Percentiles rank a stretch among this genome's conserved stretches.
These are phyloP conservation scores for Talinum fruticosum DNA, from an alignment of 148 eudicot genomes.

Conservation along the genomic window DNA sequence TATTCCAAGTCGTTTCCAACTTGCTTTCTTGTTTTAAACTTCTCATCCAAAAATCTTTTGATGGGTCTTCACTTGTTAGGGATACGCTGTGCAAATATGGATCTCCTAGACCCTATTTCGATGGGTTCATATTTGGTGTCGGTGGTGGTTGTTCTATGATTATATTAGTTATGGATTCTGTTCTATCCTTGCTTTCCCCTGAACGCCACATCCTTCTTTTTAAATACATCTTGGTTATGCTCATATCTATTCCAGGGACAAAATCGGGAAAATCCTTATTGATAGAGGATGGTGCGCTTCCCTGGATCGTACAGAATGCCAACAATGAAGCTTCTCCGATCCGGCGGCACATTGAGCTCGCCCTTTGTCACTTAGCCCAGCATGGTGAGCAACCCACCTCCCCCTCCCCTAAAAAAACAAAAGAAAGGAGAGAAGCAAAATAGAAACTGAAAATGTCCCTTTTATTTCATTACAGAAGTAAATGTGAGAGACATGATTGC, in stretches of 20 bases:
- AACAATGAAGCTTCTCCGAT: slow-evolving; percentile 93
- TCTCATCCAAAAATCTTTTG: background rate
- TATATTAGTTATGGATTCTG: background rate
- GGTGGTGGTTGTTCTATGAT: background rate
- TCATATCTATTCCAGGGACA: slow-evolving; percentile 35
- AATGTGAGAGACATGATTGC: slow-evolving; percentile 88
- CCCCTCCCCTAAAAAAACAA: background rate
- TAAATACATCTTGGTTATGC: background rate
- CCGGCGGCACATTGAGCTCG: slow-evolving; percentile 95
- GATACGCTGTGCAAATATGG: background rate
- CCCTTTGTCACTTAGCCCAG: slow-evolving; percentile 97
- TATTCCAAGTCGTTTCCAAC: background rate
- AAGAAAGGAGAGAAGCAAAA: background rate
- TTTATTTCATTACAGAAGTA: slow-evolving; percentile 48
- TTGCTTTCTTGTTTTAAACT: background rate
- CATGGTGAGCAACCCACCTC: slow-evolving; percentile 56
- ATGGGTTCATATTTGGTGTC: background rate
- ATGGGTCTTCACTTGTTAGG: background rate
- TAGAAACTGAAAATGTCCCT: background rate
- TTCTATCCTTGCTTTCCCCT: background rate
- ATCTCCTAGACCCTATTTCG: background rate
- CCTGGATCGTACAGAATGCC: slow-evolving; percentile 96
- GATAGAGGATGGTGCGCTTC: slow-evolving; percentile 89
- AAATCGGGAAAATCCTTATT: slow-evolving; percentile 70
- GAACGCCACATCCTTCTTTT: background rate